Evolutionary conservation across 805 yeast species (phyloP).

Genomic region (Pichia nakasei): DNA sequence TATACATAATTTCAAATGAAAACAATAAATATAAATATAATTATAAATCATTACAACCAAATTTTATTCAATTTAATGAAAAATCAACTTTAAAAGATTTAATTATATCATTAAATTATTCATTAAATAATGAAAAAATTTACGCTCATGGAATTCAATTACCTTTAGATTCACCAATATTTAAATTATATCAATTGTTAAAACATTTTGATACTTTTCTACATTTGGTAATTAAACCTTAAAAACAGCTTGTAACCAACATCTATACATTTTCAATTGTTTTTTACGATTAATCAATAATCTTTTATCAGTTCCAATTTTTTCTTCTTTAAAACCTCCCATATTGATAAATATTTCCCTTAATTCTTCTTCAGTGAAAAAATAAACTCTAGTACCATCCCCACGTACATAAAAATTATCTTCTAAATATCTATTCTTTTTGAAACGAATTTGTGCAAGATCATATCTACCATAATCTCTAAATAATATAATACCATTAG

Average conservation of each 20-base stretch:
- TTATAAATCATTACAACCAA: constrained; percentile 30
- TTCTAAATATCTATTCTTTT: constrained; percentile 75
- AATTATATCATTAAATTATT: not conserved
- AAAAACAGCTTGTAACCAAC: constrained; percentile 94
- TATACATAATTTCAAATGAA: constrained; percentile 21
- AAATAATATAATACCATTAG: constrained; percentile 85
- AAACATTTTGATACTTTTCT: constrained; percentile 58
- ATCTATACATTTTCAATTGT: constrained; percentile 89
- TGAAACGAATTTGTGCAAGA: constrained; percentile 89
- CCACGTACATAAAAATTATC: constrained; percentile 96
- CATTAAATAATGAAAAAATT: not conserved
- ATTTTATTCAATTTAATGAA: constrained; percentile 10
- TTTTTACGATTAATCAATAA: constrained; percentile 86
- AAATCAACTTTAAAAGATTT: not conserved
- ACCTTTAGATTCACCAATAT: constrained; percentile 36
- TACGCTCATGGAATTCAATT: constrained; percentile 45
- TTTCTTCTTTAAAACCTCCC: constrained; percentile 51
- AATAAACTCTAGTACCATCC: constrained; percentile 95
- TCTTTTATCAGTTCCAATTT: constrained; percentile 84
- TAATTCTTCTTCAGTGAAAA: constrained; percentile 91
- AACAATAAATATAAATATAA: constrained; percentile 22
- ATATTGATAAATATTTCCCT: constrained; percentile 57
- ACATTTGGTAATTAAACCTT: constrained; percentile 40
- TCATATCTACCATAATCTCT: constrained; percentile 96
- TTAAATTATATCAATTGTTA: constrained; percentile 36